A percentile compares a stretch with the other conserved stretches of the same genome.
Evolutionary conservation across 2,329 filamentous ascomycete species (phyloP).

Genomic region (Curvularia sp.): DNA sequence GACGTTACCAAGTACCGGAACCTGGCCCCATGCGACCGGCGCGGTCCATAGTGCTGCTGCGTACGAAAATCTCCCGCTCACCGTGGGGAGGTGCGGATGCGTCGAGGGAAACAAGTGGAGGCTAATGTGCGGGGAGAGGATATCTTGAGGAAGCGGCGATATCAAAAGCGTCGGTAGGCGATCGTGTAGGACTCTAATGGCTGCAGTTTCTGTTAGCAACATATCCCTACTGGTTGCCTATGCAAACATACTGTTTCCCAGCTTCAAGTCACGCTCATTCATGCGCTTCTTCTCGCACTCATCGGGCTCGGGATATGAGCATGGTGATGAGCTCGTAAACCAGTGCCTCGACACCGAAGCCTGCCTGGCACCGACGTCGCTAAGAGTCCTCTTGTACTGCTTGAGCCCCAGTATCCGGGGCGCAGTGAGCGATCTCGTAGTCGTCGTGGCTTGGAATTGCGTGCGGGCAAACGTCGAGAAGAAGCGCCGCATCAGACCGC

Average conservation of each 20-base stretch:
- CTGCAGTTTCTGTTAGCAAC: constrained; percentile 46
- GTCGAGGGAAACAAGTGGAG: constrained; percentile 74
- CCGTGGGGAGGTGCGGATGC: constrained; percentile 88
- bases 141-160: constrained; percentile 66
- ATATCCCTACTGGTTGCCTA: not conserved
- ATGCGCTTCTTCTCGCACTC: constrained; percentile 57
- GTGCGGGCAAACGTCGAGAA: constrained; percentile 53
- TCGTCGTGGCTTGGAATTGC: constrained; percentile 30
- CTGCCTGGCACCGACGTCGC: constrained; percentile 42
- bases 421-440: constrained; percentile 31
- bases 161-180: constrained; percentile 67
- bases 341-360: constrained; percentile 50
- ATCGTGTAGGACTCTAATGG: constrained; percentile 67
- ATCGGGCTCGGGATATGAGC: constrained; percentile 30
- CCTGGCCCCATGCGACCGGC: constrained; percentile 91
- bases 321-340: constrained; percentile 53
- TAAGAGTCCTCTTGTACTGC: constrained; percentile 45
- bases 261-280: constrained; percentile 66
- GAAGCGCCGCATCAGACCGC: constrained; percentile 57
- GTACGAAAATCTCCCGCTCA: constrained; percentile 88
- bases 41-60: constrained; percentile 94
- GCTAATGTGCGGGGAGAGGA: constrained; percentile 67
- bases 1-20: constrained; percentile 90
- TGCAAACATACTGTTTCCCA: constrained; percentile 63
- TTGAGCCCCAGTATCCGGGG: constrained; percentile 42